Percentiles rank a stretch among this genome's conserved stretches.
Evolutionary conservation across 2,329 filamentous ascomycete genomes (phyloP).

Genomic region (Aspergillus sp.): DNA sequence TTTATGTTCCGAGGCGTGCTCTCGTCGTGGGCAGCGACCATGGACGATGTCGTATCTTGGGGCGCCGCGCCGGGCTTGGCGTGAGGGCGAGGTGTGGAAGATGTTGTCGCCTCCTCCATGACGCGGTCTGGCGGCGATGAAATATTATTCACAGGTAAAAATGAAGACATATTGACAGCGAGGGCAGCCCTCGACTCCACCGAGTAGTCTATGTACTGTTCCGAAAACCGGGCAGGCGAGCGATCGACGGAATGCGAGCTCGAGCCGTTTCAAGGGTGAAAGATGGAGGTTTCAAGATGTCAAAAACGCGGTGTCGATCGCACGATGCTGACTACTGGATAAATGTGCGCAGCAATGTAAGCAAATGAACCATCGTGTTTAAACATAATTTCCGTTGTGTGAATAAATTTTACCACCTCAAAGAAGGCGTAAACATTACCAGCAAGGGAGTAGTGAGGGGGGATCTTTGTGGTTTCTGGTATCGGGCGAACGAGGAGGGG

Average conservation of each 20-base stretch:
- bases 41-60: conserved; percentile 29
- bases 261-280: conserved; percentile 20
- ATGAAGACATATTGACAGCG: conserved; percentile 56
- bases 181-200: conserved; percentile 26
- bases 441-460: conserved; percentile 1
- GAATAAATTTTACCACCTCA: neutral
- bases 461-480: neutral
- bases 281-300: conserved; percentile 14
- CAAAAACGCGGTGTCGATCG: conserved; percentile 19
- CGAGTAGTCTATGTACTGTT: conserved; percentile 29
- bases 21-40: conserved; percentile 29
- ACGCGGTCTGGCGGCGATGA: conserved; percentile 48
- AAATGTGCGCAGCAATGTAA: conserved; percentile 24
- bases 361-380: conserved; percentile 19
- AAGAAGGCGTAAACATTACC: neutral
- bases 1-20: conserved; percentile 47
- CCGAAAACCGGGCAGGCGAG: conserved; percentile 20
- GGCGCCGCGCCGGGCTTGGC: conserved; percentile 41
- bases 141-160: conserved; percentile 62
- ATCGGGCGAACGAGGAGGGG: no score
- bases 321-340: conserved; percentile 20
- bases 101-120: conserved; percentile 55
- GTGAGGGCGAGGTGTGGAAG: conserved; percentile 57
- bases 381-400: neutral
- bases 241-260: conserved; percentile 19